Evolutionary conservation across 2,329 filamentous ascomycete species (phyloP).

Genomic region (Trichoderma pleuroti): DNA sequence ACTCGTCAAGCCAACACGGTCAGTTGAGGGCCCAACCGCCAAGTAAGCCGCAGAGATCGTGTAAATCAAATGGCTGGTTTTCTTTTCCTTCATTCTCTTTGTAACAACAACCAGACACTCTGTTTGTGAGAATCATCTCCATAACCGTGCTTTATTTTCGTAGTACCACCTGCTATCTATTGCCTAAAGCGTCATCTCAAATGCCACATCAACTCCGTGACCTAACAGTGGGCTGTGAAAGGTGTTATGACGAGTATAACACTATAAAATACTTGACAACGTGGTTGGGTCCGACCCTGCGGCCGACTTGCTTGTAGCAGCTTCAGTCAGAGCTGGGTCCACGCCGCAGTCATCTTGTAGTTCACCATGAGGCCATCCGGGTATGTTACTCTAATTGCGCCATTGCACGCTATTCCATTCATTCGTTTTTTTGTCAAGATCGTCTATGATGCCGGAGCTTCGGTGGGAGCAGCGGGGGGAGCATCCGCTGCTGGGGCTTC

Average conservation of each 20-base stretch:
- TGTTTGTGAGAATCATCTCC: neutral
- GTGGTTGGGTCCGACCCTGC: neutral
- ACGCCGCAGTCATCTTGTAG: neutral
- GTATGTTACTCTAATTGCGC: neutral
- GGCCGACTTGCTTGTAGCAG: neutral
- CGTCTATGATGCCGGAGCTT: slow-evolving; percentile 12
- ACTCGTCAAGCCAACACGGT: neutral
- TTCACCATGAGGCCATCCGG: neutral
- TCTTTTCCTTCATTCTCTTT: neutral
- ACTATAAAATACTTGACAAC: neutral
- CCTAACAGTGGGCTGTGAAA: neutral
- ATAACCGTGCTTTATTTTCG: neutral
- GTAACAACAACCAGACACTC: too few relatives aligned
- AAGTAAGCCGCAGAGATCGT: neutral
- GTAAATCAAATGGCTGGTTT: neutral
- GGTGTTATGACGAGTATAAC: neutral
- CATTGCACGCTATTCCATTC: neutral
- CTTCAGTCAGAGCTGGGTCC: neutral
- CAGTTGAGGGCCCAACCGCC: neutral
- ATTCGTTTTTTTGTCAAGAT: neutral
- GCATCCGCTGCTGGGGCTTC: neutral
- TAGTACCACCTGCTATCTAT: neutral
- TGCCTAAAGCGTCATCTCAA: neutral
- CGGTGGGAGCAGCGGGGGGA: neutral
- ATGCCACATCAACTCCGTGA: neutral